A percentile compares a stretch with the other conserved stretches of the same genome.
Evolutionary conservation across 257 asterid genomes (phyloP).

Genomic region (Solanum piurae): DNA sequence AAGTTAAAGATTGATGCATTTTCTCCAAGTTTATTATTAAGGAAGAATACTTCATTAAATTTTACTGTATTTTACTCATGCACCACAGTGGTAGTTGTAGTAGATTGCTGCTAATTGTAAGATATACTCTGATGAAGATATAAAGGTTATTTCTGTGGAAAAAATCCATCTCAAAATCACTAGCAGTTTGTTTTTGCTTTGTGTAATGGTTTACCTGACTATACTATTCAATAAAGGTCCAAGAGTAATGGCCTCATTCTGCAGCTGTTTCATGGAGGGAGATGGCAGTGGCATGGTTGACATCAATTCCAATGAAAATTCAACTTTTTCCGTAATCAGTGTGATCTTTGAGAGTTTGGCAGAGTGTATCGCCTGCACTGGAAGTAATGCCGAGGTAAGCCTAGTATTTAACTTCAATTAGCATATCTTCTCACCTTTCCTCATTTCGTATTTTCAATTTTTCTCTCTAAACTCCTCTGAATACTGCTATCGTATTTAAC

Average conservation of each 20-base stretch:
- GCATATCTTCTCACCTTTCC: background rate
- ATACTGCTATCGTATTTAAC: background rate
- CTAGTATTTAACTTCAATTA: background rate
- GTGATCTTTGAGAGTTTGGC: conserved; percentile 56
- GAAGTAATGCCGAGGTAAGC: conserved; percentile 58
- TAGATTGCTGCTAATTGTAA: background rate
- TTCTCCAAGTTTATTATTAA: background rate
- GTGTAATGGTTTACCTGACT: background rate
- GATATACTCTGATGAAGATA: background rate
- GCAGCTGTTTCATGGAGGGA: conserved; percentile 36
- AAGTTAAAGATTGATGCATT: background rate
- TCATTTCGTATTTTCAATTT: background rate
- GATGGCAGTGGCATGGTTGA: conserved; percentile 18
- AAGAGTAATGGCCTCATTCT: conserved; percentile 46
- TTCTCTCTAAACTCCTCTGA: background rate
- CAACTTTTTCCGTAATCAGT: conserved; percentile 31
- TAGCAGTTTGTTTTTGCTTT: background rate
- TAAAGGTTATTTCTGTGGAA: background rate
- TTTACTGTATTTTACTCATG: background rate
- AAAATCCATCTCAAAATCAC: background rate
- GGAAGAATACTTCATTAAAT: background rate
- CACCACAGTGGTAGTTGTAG: background rate
- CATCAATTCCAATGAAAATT: conserved; percentile 13
- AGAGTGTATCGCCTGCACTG: conserved; percentile 60
- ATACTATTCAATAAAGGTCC: conserved; percentile 51